Conservation (phyloP, 2,329 filamentous ascomycete genomes). For the Fusarium succisae region DNA sequence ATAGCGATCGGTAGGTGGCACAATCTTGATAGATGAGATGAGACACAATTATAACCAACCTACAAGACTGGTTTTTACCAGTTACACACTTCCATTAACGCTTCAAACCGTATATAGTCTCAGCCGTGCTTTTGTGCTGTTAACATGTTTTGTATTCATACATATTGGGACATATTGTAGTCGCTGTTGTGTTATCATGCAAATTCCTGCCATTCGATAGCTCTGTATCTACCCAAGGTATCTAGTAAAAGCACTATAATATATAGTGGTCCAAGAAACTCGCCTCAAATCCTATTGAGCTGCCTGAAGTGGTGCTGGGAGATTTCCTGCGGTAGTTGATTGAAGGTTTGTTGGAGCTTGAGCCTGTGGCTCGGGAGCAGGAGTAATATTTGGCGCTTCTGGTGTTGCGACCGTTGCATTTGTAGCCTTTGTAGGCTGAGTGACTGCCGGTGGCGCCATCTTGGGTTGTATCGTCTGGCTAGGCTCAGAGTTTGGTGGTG, state of each 20-base stretch:
- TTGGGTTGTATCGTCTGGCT: constrained; percentile 10
- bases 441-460: background rate
- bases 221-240: background rate
- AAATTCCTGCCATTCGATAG: background rate
- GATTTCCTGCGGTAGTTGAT: background rate
- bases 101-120: background rate
- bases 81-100: background rate
- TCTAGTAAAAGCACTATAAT: background rate
- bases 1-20: background rate
- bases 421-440: background rate
- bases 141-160: background rate
- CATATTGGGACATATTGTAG: background rate
- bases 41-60: constrained; percentile 6
- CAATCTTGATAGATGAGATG: constrained; percentile 27
- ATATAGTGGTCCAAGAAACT: background rate
- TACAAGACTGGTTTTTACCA: background rate
- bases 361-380: background rate
- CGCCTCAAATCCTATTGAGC: background rate
- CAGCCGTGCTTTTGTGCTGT: background rate
- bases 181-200: background rate
- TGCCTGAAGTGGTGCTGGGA: background rate
- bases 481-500: constrained; percentile 1
- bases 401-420: constrained; percentile 3
- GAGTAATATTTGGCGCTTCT: background rate
- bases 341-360: background rate